phyloP scores from a whole-genome alignment of 2,329 filamentous ascomycete genomes.

The Fusarium sarcochroum region DNA sequence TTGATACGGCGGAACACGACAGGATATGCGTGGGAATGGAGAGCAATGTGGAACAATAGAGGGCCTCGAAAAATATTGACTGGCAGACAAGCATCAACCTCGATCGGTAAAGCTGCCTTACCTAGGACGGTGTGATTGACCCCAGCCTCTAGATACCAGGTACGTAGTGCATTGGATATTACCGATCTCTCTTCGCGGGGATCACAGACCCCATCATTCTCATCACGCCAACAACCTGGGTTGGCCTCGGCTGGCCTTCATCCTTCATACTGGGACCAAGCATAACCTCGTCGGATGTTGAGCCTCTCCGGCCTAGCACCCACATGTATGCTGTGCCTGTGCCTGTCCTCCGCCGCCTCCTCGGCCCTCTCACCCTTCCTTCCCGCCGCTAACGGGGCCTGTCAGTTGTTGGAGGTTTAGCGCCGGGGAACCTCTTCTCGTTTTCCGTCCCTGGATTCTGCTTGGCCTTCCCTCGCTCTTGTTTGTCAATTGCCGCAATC shows the following conservation, averaged over 20 bases:
- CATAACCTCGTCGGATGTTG: conserved; percentile 27
- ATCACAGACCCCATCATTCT: conserved; percentile 7
- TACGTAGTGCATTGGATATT: background rate
- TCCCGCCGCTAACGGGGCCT: conserved; percentile 42
- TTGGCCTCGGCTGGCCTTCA: background rate
- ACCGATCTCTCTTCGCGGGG: conserved; percentile 27
- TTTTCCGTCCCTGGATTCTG: conserved; percentile 25
- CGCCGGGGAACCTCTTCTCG: conserved; percentile 37
- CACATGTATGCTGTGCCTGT: conserved; percentile 8
- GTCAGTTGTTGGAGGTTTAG: conserved; percentile 36
- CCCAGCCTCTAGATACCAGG: background rate
- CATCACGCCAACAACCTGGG: conserved; percentile 22
- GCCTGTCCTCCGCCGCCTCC: conserved; percentile 22
- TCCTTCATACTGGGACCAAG: background rate
- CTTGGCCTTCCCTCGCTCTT: conserved; percentile 22
- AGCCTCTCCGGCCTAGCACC: conserved; percentile 32
- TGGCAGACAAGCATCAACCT: conserved; percentile 13
- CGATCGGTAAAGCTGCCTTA: background rate
- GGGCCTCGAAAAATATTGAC: conserved; percentile 9
- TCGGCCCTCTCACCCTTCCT: conserved; percentile 37
- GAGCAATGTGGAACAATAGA: conserved; percentile 22
- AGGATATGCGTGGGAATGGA: conserved; percentile 20
- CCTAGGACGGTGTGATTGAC: conserved; percentile 4
- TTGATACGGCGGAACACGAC: conserved; percentile 33
- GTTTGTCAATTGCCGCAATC: conserved; percentile 18